A percentile compares a stretch with the other conserved stretches of the same genome.
phyloP scores from a whole-genome alignment of 2,329 filamentous ascomycete species.

The Penicillium sclerotigenum region DNA sequence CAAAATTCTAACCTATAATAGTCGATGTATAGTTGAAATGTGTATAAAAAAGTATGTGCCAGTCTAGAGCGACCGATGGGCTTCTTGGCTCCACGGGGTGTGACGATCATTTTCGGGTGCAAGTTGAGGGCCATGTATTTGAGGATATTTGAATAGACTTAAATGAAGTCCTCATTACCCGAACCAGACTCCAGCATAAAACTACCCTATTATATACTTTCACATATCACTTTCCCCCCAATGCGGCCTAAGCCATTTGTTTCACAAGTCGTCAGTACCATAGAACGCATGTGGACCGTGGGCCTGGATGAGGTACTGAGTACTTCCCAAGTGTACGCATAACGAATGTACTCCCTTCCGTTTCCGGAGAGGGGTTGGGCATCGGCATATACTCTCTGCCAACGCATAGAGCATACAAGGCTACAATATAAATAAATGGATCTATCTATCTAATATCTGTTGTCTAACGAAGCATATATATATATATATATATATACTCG shows the following conservation, averaged over 20 bases:
- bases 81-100: constrained; percentile 9
- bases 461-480: neutral
- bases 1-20: neutral
- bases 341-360: neutral
- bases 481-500: neutral
- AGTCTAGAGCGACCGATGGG: constrained; percentile 13
- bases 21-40: neutral
- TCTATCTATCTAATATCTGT: neutral
- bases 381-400: neutral
- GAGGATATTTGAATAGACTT: neutral
- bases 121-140: neutral
- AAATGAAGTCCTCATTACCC: constrained; percentile 5
- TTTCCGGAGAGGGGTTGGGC: constrained; percentile 16
- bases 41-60: neutral
- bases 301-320: constrained; percentile 2
- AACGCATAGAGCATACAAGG: neutral
- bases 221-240: neutral
- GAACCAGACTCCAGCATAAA: constrained; percentile 5
- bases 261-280: constrained; percentile 6
- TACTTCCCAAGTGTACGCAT: neutral
- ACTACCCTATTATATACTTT: neutral
- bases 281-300: neutral
- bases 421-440: neutral
- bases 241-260: neutral
- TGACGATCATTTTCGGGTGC: constrained; percentile 20